Evolutionary conservation across 1,139 yeast genomes (phyloP).

Genomic region (Yamadazyma sp.): DNA sequence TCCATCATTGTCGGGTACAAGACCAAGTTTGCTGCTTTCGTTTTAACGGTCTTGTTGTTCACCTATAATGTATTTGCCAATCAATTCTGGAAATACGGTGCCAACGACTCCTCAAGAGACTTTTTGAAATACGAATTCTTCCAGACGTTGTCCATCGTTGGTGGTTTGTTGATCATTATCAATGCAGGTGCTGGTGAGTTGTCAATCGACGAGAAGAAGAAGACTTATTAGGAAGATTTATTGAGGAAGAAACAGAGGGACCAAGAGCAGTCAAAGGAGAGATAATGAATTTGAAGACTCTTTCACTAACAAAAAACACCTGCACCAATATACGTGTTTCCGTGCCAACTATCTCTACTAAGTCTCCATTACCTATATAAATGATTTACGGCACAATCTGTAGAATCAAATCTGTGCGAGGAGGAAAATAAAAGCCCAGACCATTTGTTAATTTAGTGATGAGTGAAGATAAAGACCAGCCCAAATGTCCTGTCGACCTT

Average conservation of each 20-base stretch:
- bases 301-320: too few relatives aligned
- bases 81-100: conserved; percentile 82
- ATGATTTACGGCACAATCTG: too few relatives aligned
- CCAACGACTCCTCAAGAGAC: conserved; percentile 79
- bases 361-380: too few relatives aligned
- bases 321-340: too few relatives aligned
- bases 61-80: conserved; percentile 78
- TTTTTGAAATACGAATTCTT: conserved; percentile 89
- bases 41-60: conserved; percentile 71
- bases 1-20: conserved; percentile 91
- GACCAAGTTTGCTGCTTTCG: conserved; percentile 84
- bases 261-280: too few relatives aligned
- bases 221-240: conserved; percentile 56
- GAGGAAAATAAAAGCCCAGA: neutral
- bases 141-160: conserved; percentile 93
- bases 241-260: too few relatives aligned
- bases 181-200: conserved; percentile 97
- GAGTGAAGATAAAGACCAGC: conserved; percentile 9
- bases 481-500: conserved; percentile 27
- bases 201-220: conserved; percentile 94
- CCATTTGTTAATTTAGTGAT: conserved; percentile 1
- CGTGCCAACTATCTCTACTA: too few relatives aligned
- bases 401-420: neutral
- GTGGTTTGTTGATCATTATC: conserved; percentile 87
- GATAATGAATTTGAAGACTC: too few relatives aligned